These are phyloP conservation scores for Solanum chmielewskii DNA, from an alignment of 257 asterid species.

Conservation along the genomic window DNA sequence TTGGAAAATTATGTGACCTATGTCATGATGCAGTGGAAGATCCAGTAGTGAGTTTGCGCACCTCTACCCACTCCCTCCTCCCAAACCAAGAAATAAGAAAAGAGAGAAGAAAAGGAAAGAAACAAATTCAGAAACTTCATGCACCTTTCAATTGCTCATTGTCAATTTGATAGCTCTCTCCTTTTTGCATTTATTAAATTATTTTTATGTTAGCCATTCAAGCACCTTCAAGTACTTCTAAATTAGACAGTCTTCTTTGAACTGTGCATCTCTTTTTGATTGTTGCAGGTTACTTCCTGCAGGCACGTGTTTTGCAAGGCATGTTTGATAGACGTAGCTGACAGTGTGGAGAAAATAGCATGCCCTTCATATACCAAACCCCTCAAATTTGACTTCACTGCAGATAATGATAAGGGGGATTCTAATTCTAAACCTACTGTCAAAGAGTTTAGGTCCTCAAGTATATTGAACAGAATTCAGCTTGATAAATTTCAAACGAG, in stretches of 20 bases:
- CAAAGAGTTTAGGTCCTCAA: slow-evolving; percentile 60
- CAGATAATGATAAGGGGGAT: slow-evolving; percentile 26
- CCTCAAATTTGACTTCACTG: slow-evolving; percentile 57
- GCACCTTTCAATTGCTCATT: not conserved
- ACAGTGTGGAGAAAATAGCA: slow-evolving; percentile 50
- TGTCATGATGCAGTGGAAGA: too few species aligned
- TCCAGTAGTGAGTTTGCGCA: too few species aligned
- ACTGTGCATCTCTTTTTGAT: not conserved
- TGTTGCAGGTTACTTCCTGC: slow-evolving; percentile 58
- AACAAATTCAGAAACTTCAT: too few species aligned
- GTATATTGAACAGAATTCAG: slow-evolving; percentile 65
- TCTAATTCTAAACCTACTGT: slow-evolving; percentile 36
- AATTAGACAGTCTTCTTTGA: not conserved
- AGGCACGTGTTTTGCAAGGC: slow-evolving; percentile 71
- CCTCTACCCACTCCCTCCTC: too few species aligned
- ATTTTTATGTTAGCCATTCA: not conserved
- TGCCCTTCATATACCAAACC: slow-evolving; percentile 74
- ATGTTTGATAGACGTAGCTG: slow-evolving; percentile 56
- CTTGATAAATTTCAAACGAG: slow-evolving; percentile 59
- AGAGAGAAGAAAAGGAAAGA: too few species aligned
- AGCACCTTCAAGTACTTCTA: not conserved
- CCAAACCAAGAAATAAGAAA: too few species aligned
- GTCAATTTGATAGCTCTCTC: not conserved
- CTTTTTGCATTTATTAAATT: not conserved
- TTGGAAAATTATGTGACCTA: too few species aligned